Percentiles rank a stretch among this genome's conserved stretches.
Evolutionary conservation across 495 filamentous ascomycete species (phyloP).

Genomic region (Daldinia loculata): DNA sequence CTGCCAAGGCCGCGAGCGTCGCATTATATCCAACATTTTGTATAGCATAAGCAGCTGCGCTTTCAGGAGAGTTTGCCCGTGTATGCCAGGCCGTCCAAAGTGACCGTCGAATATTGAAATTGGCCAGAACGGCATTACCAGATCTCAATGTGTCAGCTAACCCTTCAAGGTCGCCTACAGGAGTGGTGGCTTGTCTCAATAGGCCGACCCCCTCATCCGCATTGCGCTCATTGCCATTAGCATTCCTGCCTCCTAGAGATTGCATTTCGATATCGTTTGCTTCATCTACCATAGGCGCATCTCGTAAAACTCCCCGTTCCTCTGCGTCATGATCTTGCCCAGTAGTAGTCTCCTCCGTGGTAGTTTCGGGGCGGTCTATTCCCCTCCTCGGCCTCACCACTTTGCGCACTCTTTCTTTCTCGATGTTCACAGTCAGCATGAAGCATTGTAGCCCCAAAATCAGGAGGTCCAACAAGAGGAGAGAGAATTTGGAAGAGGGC

Average conservation of each 20-base stretch:
- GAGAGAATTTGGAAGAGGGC: slow-evolving; percentile 70
- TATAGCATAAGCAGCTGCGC: slow-evolving; percentile 58
- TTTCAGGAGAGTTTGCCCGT: slow-evolving; percentile 58
- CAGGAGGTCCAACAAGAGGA: slow-evolving; percentile 70
- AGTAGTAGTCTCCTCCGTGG: slow-evolving; percentile 37
- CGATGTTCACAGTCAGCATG: slow-evolving; percentile 76
- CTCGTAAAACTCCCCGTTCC: slow-evolving; percentile 75
- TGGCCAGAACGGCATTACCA: slow-evolving; percentile 73
- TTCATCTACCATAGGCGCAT: slow-evolving; percentile 51
- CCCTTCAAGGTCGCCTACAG: slow-evolving; percentile 50
- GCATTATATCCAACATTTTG: slow-evolving; percentile 61
- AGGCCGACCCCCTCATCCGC: slow-evolving; percentile 58
- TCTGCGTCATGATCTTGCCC: slow-evolving; percentile 81
- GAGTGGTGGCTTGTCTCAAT: slow-evolving; percentile 51
- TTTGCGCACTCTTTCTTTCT: slow-evolving; percentile 67
- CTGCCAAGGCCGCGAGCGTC: slow-evolving; percentile 55
- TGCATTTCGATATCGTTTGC: slow-evolving; percentile 62
- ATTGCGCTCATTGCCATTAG: slow-evolving; percentile 45
- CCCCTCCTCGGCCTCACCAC: slow-evolving; percentile 47
- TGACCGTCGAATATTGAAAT: slow-evolving; percentile 73
- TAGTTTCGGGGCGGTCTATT: slow-evolving; percentile 22
- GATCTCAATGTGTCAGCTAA: slow-evolving; percentile 69
- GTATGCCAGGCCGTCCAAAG: slow-evolving; percentile 66
- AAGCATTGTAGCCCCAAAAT: slow-evolving; percentile 74
- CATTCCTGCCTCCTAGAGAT: slow-evolving; percentile 43